A percentile compares a stretch with the other conserved stretches of the same genome.
phyloP scores from a whole-genome alignment of 495 filamentous ascomycete genomes.

The Margaritispora aquatica region DNA sequence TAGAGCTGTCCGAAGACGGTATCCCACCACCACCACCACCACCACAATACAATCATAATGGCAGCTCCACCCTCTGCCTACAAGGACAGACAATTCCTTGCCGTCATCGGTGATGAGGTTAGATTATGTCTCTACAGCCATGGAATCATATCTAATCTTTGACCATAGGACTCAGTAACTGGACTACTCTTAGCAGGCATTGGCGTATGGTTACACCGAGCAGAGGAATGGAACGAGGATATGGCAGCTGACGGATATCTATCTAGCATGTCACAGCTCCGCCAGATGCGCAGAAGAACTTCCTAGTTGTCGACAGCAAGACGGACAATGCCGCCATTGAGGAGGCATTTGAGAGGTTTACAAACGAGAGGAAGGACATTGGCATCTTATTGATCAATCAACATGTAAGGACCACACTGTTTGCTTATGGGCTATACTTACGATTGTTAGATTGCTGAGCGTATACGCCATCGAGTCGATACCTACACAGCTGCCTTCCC shows the following conservation, averaged over 20 bases:
- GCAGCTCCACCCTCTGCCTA: slow-evolving; percentile 56
- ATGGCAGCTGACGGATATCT: slow-evolving; percentile 24
- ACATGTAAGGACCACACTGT: slow-evolving; percentile 59
- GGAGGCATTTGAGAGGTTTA: slow-evolving; percentile 84
- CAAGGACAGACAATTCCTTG: slow-evolving; percentile 92
- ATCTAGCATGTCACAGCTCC: slow-evolving; percentile 72
- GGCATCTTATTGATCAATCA: slow-evolving; percentile 96
- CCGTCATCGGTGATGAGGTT: slow-evolving; percentile 97
- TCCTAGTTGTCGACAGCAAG: slow-evolving; percentile 90
- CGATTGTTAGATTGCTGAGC: slow-evolving; percentile 69
- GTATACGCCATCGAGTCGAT: slow-evolving; percentile 78
- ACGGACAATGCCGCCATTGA: slow-evolving; percentile 86
- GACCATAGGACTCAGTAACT: slow-evolving; percentile 76
- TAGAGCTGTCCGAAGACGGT: not conserved
- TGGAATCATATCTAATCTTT: not conserved
- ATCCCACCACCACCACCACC: too few relatives aligned
- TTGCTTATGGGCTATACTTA: not conserved
- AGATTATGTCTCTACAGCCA: slow-evolving; percentile 2
- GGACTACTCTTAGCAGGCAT: slow-evolving; percentile 91
- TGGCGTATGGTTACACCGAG: slow-evolving; percentile 55
- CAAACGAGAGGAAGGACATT: slow-evolving; percentile 86
- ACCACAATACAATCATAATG: slow-evolving; percentile 25
- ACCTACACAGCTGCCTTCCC: slow-evolving; percentile 71
- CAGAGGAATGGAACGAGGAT: not conserved
- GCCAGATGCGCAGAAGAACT: slow-evolving; percentile 90